Percentiles rank a stretch among this genome's conserved stretches.
Conservation (phyloP, 2,329 filamentous ascomycete genomes). For the Aspergillus sp. region DNA sequence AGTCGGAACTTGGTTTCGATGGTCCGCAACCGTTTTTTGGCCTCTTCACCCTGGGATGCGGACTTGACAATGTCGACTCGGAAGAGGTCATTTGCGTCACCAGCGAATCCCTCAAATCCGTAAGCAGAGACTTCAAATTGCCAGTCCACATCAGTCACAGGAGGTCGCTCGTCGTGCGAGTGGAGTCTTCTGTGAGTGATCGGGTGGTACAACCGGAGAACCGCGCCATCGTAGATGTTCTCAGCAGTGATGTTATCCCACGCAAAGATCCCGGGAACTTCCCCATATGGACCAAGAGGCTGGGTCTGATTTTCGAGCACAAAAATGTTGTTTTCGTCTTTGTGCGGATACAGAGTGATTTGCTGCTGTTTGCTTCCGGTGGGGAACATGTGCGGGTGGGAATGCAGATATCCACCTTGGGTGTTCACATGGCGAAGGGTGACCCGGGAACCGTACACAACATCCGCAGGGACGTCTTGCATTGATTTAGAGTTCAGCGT, state of each 20-base stretch:
- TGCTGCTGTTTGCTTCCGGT: slow-evolving; percentile 97
- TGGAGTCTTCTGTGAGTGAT: slow-evolving; percentile 84
- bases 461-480: slow-evolving; percentile 88
- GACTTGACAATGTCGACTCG: slow-evolving; percentile 89
- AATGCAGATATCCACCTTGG: slow-evolving; percentile 95
- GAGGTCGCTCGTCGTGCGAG: slow-evolving; percentile 83
- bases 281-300: slow-evolving; percentile 67
- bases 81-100: slow-evolving; percentile 95
- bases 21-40: slow-evolving; percentile 80
- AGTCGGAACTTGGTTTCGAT: slow-evolving; percentile 97
- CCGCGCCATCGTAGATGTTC: slow-evolving; percentile 70
- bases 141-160: slow-evolving; percentile 83
- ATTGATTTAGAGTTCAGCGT: slow-evolving; percentile 95
- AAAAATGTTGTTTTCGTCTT: slow-evolving; percentile 97
- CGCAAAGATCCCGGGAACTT: slow-evolving; percentile 72
- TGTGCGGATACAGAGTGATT: slow-evolving; percentile 96
- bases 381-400: slow-evolving; percentile 95
- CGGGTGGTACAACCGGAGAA: slow-evolving; percentile 76
- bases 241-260: slow-evolving; percentile 69
- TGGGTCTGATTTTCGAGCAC: slow-evolving; percentile 94
- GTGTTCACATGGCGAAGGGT: slow-evolving; percentile 91
- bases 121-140: slow-evolving; percentile 96
- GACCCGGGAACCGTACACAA: slow-evolving; percentile 80
- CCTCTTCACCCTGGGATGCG: slow-evolving; percentile 68
- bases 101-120: slow-evolving; percentile 92